Base-by-base conservation (phyloP, 345 rosid species). In the Hibiscus syriacus region DNA sequence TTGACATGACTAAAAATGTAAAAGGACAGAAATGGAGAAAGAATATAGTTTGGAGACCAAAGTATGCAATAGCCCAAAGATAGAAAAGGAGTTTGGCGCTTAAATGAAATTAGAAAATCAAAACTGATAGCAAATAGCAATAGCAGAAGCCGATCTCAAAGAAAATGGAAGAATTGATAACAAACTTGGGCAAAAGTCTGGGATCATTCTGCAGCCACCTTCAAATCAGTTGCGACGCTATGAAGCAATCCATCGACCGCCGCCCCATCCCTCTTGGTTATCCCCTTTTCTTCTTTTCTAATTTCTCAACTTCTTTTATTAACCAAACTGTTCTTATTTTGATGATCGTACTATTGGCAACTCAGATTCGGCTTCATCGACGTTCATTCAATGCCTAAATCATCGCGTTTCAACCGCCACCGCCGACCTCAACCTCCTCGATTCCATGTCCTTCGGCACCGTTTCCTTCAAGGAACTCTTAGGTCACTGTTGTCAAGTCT, bases 381-480 rank as follows among this genome's bases (percentile, higher is more conserved):
- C 94, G 9, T 90, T 87, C 85, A 64, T 92, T 38, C 85, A 86
- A 23, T 77, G 83, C 77, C 70, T 92, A 17, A 92, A 81, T 74
- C 92, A 89, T 6, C 81, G 90, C 17, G 76, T 90, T 27, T 76
- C 86, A 6, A 59, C 59, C 1, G 83, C 83, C 16, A 72, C 76
- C 57, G 16, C 69, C 36, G 95, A 88, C 26, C 76, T 92, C 10
- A 81, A 78, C 71, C 43, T 85, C 53, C 91, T 92, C 1, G 97
- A 90, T 2, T 82, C 89, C 0, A 85, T 88, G 92, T 80, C 92
- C 6, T 84, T 88, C 6, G 95, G 88, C n/a, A 88, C 91, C 0
- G 90, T 92, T 14, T 92, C 98, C 2, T 90, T 90, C 5, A 95
- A 87, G 77, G 98, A 87, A 76, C 84, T 87, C 4, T 68, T 90